These are phyloP conservation scores for Rhodosporidiobolus odoratus DNA, from an alignment of 768 basidiomycete species.

Conservation along the genomic window DNA sequence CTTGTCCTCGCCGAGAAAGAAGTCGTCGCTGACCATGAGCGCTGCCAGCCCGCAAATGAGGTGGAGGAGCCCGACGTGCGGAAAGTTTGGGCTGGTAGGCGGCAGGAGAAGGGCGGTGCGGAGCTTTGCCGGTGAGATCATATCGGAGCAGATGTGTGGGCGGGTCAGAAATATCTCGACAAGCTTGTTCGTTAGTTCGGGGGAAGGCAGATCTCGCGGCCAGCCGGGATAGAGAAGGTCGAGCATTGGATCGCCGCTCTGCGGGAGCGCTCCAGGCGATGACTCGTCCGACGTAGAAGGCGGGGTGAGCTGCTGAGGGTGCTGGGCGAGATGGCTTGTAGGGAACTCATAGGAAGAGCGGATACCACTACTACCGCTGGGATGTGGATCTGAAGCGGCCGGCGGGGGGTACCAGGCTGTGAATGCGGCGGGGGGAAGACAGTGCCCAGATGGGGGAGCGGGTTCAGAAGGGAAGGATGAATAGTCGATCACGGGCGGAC, in stretches of 20 bases:
- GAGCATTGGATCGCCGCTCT: constrained; percentile 5
- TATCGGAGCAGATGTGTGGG: constrained; percentile 10
- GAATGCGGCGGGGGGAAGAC: no score
- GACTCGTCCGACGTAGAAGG: neutral
- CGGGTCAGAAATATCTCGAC: constrained; percentile 37
- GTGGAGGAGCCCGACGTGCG: constrained; percentile 34
- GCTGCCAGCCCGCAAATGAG: constrained; percentile 34
- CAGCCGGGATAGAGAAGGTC: constrained; percentile 38
- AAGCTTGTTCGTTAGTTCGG: constrained; percentile 29
- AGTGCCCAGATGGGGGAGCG: no score
- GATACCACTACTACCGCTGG: no score
- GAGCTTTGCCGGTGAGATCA: constrained; percentile 33
- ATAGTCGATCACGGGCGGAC: no score
- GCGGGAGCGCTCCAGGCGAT: neutral
- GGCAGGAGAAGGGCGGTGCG: constrained; percentile 23
- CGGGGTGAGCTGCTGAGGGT: neutral
- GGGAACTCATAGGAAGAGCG: no score
- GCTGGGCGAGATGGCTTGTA: no score
- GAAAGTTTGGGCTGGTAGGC: constrained; percentile 25
- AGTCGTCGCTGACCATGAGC: constrained; percentile 18
- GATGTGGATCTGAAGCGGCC: no score
- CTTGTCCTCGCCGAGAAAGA: constrained; percentile 15
- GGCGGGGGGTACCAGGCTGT: no score
- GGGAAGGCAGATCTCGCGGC: constrained; percentile 30
- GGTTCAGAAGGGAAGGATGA: no score